Percentiles rank a stretch among this genome's conserved stretches.
Conservation (phyloP, 2,329 filamentous ascomycete species). For the Aspergillus japonicus region DNA sequence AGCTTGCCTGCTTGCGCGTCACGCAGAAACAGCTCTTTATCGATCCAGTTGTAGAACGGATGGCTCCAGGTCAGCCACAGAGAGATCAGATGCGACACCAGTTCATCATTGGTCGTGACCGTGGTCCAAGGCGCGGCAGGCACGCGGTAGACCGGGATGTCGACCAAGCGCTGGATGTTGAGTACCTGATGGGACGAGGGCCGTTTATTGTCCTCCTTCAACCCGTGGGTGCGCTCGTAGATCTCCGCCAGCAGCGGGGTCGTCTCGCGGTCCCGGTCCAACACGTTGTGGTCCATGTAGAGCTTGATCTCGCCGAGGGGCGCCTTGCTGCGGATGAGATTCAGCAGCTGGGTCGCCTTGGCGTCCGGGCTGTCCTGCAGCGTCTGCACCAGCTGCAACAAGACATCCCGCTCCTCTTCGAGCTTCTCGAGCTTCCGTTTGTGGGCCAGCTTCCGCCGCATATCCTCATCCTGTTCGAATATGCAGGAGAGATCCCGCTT, state of each 20-base stretch:
- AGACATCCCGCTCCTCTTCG: conserved; percentile 21
- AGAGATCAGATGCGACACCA: conserved; percentile 33
- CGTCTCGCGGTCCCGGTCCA: neutral
- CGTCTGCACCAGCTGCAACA: conserved; percentile 22
- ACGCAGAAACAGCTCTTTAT: conserved; percentile 30
- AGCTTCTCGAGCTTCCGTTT: conserved; percentile 27
- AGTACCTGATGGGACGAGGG: neutral
- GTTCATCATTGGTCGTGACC: conserved; percentile 29
- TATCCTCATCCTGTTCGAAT: too few relatives aligned
- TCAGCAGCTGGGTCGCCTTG: conserved; percentile 17
- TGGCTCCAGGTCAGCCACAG: conserved; percentile 24
- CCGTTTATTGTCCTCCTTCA: too few relatives aligned
- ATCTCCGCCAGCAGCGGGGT: neutral
- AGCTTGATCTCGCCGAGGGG: conserved; percentile 23
- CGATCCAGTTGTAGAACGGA: conserved; percentile 24
- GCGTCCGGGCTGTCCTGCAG: conserved; percentile 18
- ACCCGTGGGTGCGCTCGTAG: neutral
- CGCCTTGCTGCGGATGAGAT: conserved; percentile 25
- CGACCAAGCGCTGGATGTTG: conserved; percentile 9
- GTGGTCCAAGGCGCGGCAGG: conserved; percentile 32
- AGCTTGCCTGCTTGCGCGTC: conserved; percentile 28
- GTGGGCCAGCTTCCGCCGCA: conserved; percentile 20
- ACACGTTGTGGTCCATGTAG: conserved; percentile 11
- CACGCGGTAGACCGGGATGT: conserved; percentile 16
- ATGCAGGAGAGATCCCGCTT: too few relatives aligned